A percentile compares a stretch with the other conserved stretches of the same genome.
These are phyloP conservation scores for Daldinia loculata DNA, from an alignment of 495 filamentous ascomycete species.

Conservation along the genomic window DNA sequence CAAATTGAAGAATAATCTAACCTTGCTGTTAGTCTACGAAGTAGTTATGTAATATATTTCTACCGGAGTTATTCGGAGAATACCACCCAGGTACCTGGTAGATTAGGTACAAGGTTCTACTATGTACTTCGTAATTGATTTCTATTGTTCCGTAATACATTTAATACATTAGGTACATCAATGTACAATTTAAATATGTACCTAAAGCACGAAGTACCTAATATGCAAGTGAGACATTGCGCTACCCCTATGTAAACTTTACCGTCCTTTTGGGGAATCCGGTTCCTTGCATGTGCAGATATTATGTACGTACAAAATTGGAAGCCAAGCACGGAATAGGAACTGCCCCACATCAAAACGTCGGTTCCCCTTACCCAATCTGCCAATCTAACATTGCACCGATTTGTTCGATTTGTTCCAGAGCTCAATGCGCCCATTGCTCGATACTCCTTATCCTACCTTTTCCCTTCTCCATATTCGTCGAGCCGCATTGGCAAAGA, in stretches of 20 bases:
- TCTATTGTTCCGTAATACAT: not conserved
- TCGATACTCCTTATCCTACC: slow-evolving; percentile 18
- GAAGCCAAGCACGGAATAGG: slow-evolving; percentile 24
- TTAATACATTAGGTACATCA: too few species aligned
- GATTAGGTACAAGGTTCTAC: not conserved
- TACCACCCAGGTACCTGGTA: not conserved
- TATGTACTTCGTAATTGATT: too few species aligned
- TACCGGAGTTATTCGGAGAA: not conserved
- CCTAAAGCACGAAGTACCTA: not conserved
- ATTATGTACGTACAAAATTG: slow-evolving; percentile 2
- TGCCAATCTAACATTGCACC: slow-evolving; percentile 1
- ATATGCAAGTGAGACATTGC: not conserved
- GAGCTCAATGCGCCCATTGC: slow-evolving; percentile 24
- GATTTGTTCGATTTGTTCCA: slow-evolving; percentile 11
- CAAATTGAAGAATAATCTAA: not conserved
- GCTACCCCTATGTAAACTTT: slow-evolving; percentile 18
- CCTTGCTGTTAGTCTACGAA: too few species aligned
- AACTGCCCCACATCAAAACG: slow-evolving; percentile 15
- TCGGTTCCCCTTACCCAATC: slow-evolving; percentile 17
- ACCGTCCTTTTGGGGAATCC: slow-evolving; percentile 3
- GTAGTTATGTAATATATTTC: too few species aligned
- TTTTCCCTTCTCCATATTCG: not conserved
- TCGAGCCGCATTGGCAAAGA: slow-evolving; percentile 6
- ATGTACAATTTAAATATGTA: not conserved
- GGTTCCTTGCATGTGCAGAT: slow-evolving; percentile 13